These are phyloP conservation scores for Arthromyces matolae DNA, from an alignment of 768 basidiomycete species.

Conservation along the genomic window DNA sequence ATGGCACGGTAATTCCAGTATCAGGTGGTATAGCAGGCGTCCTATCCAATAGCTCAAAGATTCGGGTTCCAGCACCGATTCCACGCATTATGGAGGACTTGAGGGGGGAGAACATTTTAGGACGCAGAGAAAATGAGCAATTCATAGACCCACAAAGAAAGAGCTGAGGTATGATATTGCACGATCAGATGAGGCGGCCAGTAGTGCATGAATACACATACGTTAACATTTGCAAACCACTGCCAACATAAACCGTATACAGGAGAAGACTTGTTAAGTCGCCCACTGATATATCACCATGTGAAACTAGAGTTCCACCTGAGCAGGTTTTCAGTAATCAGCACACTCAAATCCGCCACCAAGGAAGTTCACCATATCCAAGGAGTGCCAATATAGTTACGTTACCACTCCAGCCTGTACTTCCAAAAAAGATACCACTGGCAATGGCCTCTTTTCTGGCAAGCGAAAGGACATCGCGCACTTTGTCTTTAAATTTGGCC, in stretches of 20 bases:
- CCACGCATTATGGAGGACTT: conserved; percentile 96
- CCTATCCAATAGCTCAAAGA: conserved; percentile 92
- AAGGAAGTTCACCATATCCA: conserved; percentile 68
- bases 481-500: conserved; percentile 64
- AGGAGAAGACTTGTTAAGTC: conserved; percentile 86
- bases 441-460: conserved; percentile 87
- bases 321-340: conserved; percentile 2
- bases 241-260: conserved; percentile 88
- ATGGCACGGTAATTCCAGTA: conserved; percentile 53
- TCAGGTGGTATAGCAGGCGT: conserved; percentile 67
- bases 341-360: neutral
- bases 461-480: conserved; percentile 64
- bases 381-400: conserved; percentile 83
- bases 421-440: conserved; percentile 89
- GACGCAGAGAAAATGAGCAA: conserved; percentile 27
- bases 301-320: conserved; percentile 91
- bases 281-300: conserved; percentile 86
- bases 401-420: conserved; percentile 91
- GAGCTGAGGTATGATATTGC: conserved; percentile 30
- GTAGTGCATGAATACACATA: conserved; percentile 30
- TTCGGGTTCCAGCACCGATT: conserved; percentile 86
- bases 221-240: conserved; percentile 77
- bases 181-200: conserved; percentile 1
- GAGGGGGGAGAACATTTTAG: conserved; percentile 7
- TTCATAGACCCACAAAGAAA: conserved; percentile 53